Evolutionary conservation across 208 protist species (phyloP).

Genomic region (Trichomonas gallinae): DNA sequence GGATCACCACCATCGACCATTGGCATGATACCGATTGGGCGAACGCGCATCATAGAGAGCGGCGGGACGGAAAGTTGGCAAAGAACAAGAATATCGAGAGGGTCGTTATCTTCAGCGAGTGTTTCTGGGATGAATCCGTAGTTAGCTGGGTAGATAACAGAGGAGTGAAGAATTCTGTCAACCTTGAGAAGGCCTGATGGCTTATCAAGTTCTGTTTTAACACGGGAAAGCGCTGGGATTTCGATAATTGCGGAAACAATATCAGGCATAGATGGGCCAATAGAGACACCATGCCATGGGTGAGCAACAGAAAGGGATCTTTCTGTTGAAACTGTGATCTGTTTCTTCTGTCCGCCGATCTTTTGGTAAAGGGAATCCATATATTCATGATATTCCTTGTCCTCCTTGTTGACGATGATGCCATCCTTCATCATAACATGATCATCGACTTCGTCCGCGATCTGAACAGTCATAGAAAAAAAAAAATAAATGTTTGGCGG

Average conservation of each 20-base stretch:
- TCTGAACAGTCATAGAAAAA: background rate
- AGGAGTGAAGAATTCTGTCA: background rate
- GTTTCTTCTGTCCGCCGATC: background rate
- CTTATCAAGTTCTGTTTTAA: background rate
- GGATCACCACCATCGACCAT: background rate
- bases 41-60: background rate
- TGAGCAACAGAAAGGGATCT: background rate
- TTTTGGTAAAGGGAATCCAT: background rate
- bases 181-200: background rate
- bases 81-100: background rate
- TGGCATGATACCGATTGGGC: background rate
- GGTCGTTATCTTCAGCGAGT: background rate
- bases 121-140: slow-evolving; percentile 19
- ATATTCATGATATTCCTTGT: background rate
- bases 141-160: background rate
- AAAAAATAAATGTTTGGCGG: background rate
- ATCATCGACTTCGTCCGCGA: background rate
- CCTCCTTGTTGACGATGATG: background rate
- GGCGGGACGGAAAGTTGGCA: background rate
- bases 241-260: background rate
- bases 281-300: background rate
- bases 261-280: background rate
- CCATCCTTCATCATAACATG: background rate
- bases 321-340: background rate
- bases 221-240: background rate